Percentiles rank a stretch among this genome's conserved stretches.
Evolutionary conservation across 164 flowering plant species (phyloP).

Genomic region (Akebia trifoliata): DNA sequence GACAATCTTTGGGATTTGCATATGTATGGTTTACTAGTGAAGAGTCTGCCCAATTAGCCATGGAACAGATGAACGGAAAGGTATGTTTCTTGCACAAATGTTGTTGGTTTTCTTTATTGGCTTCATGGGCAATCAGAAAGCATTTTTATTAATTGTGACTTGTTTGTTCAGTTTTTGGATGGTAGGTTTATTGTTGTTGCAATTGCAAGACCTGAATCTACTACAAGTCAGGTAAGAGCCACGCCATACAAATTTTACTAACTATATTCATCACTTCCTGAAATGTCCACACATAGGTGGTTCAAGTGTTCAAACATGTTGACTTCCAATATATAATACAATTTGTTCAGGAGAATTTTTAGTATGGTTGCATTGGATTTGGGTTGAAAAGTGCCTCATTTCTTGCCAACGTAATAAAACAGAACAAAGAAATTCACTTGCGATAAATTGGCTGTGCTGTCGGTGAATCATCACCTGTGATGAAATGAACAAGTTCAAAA

Average conservation of each 20-base stretch:
- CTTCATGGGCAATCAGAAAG: not conserved
- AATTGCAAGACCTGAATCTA: conserved; percentile 33
- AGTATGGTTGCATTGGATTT: too few species aligned
- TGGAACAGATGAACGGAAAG: conserved; percentile 39
- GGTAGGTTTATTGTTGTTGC: conserved; percentile 37
- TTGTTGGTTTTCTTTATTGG: not conserved
- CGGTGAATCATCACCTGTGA: too few species aligned
- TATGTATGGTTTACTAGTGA: conserved; percentile 33
- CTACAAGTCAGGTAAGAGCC: conserved; percentile 19
- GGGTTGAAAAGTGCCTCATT: too few species aligned
- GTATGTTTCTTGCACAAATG: conserved; percentile 5
- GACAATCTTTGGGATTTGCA: conserved; percentile 34
- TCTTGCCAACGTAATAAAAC: too few species aligned
- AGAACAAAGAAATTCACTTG: too few species aligned
- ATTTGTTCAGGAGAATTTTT: too few species aligned
- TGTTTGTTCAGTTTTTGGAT: conserved; percentile 29
- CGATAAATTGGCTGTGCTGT: too few species aligned
- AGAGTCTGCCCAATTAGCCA: conserved; percentile 30
- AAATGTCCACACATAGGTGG: too few species aligned
- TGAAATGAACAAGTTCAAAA: too few species aligned
- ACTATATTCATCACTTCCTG: too few species aligned
- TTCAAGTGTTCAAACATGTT: too few species aligned
- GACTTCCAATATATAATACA: too few species aligned
- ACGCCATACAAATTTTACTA: conserved; percentile 28
- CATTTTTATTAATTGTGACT: not conserved